Evolutionary conservation across 2,329 filamentous ascomycete genomes (phyloP), one percentile per base, ranked within the genome.

Genomic region (Diatrype stigma): DNA sequence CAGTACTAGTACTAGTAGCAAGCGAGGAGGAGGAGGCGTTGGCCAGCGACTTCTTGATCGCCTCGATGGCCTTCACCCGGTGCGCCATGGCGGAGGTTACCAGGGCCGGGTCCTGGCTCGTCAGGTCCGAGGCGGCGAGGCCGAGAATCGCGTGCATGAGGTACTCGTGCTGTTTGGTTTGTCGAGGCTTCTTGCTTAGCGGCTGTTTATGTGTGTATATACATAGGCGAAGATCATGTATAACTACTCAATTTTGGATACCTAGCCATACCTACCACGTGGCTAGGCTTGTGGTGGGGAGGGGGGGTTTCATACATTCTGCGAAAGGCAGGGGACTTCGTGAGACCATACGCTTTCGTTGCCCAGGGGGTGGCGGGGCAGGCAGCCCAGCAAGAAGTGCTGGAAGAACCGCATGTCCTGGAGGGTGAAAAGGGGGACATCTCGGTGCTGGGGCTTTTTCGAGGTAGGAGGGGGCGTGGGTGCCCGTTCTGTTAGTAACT

Each of bases 331-430:
- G 0, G 85, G 84, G 10, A 89, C 78, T 51, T 85, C 78, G 23
- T 84, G 82, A 6, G 80, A 80, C 86, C 86, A 89, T 14, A 86
- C 73, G 7, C 77, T 72, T 56, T 88, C 82, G 54, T 84, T 83
- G 38, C 82, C 84, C 17, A 87, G 68, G 0, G 85, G 84, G 22
- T 87, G 74, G 63, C 84, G 79, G 2, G 85, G 85, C 60, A 82
- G 82, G 56, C 81, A 84, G 34, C 76, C 73, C 26, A 79, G 68
- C 16, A 87, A 67, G 57, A 86, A 87, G 63, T 87, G 82, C 63
- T 87, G 84, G 58, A 87, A 87, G 63, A 86, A 78, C 35, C 82
- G 78, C 83, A 87, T 85, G 59, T 87, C 84, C 46, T 81, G 77
- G 50, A 84, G 59, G 48, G 74, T 82, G 61, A 85, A 84, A 0